Base-by-base conservation (phyloP, 169 alveolate species). In the Toxoplasma gondii region DNA sequence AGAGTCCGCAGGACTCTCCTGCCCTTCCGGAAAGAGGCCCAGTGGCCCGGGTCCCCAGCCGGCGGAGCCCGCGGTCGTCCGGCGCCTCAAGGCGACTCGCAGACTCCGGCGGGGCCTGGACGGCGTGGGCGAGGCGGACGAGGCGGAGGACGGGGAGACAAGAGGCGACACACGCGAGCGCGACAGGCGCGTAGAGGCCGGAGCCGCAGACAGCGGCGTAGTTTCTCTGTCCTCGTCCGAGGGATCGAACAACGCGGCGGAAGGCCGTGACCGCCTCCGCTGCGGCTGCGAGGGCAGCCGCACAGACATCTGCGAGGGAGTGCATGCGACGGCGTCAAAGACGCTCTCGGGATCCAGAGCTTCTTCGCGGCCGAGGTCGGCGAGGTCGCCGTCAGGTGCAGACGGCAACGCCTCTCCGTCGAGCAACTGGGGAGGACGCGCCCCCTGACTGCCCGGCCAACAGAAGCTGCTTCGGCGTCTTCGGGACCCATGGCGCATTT, bases 211-310 rank as follows among this genome's bases (percentile, higher is more conserved):
- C 74, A 27, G n/a, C n/a, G 74, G 74, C 9, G n/a, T 31, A 1
- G 24, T 31, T 4, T 64, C 74, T 4, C 74, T 31, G 74, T 64
- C 74, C 34, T 16, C 24, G 24, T 64, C 74, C 5, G 74, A 12
- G 74, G 7, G n/a, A 1, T 64, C 74, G n/a, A 64, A 64, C n/a
- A 27, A 27, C 7, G n/a, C 29, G 31, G 9, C 7, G n/a, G 74
- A 4, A 31, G n/a, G 74, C 7, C 31, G 31, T 1, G 74, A 22
- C 31, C 74, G 74, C 74, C 74, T 4, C 34, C 74, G 74, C 74
- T 64, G 74, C 34, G 74, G 74, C 74, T 64, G 74, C 74, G 74
- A 64, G n/a, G 74, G 74, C 74, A 64, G 74, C 24, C 74, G 74
- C 74, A 64, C 74, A 64, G 74, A 64, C 74, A 64, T 64, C n/a